Percentiles rank a stretch among this genome's conserved stretches.
Evolutionary conservation across 2,329 filamentous ascomycete species (phyloP).

Genomic region (Nothophoma quercina): DNA sequence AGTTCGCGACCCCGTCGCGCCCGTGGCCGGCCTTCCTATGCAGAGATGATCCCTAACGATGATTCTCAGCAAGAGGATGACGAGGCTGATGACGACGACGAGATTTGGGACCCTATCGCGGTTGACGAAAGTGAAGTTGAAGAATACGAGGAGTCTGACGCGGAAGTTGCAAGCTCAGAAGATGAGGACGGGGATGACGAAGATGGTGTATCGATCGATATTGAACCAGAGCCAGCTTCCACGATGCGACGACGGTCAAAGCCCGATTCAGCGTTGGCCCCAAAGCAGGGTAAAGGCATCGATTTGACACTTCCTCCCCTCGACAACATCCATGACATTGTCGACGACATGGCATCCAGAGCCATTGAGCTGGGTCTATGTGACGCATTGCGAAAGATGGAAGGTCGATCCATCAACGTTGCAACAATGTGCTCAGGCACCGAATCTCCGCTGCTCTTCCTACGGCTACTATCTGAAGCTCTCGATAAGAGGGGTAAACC

Average conservation of each 20-base stretch:
- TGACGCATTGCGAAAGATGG: slow-evolving; percentile 46
- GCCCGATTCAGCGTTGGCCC: not conserved
- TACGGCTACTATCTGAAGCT: slow-evolving; percentile 61
- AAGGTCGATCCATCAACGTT: slow-evolving; percentile 58
- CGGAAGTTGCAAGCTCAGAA: not conserved
- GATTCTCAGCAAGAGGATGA: slow-evolving; percentile 11
- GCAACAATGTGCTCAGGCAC: slow-evolving; percentile 83
- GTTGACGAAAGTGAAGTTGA: slow-evolving; percentile 1
- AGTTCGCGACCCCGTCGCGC: slow-evolving; percentile 18
- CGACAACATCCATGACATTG: slow-evolving; percentile 57
- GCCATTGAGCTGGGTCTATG: slow-evolving; percentile 45
- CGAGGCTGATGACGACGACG: slow-evolving; percentile 6
- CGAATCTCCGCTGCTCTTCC: slow-evolving; percentile 73
- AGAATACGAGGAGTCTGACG: slow-evolving; percentile 9
- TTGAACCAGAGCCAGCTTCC: not conserved
- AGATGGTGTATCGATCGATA: not conserved
- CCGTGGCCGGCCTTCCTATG: slow-evolving; percentile 21
- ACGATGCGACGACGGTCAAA: not conserved
- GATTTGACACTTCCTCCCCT: slow-evolving; percentile 56
- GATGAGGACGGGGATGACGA: not conserved
- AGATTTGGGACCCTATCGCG: slow-evolving; percentile 2
- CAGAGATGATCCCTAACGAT: slow-evolving; percentile 10
- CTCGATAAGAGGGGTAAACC: slow-evolving; percentile 22
- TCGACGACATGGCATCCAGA: slow-evolving; percentile 56
- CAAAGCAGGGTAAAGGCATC: slow-evolving; percentile 28